Percentiles rank a stretch among this genome's conserved stretches.
Evolutionary conservation across 768 basidiomycete genomes (phyloP).

Genomic region (Gloeopeniophorella convolvens): DNA sequence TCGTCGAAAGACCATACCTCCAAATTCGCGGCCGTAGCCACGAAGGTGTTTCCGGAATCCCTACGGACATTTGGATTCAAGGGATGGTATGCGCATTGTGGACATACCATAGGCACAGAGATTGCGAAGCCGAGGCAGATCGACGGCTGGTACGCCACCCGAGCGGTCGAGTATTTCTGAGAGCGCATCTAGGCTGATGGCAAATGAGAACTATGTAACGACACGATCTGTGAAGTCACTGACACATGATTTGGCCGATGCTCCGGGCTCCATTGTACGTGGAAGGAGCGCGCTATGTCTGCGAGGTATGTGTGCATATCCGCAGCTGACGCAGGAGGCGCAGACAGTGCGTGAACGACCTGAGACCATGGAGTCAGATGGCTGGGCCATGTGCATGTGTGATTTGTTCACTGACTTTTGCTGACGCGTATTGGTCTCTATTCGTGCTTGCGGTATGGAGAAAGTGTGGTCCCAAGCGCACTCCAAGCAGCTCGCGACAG

Average conservation of each 20-base stretch:
- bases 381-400: too few species aligned
- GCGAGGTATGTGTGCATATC: constrained; percentile 51
- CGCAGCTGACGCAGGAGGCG: constrained; percentile 48
- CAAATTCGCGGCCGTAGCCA: constrained; percentile 75
- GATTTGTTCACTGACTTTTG: constrained; percentile 31
- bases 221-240: constrained; percentile 19
- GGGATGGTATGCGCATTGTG: constrained; percentile 4
- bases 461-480: constrained; percentile 54
- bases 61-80: constrained; percentile 30
- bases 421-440: constrained; percentile 48
- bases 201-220: constrained; percentile 11
- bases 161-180: constrained; percentile 56
- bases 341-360: constrained; percentile 46
- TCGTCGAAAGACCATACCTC: constrained; percentile 46
- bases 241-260: constrained; percentile 57
- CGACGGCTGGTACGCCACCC: constrained; percentile 41
- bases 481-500: constrained; percentile 48
- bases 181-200: constrained; percentile 43
- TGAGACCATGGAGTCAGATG: constrained; percentile 23
- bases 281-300: constrained; percentile 45
- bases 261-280: constrained; percentile 57
- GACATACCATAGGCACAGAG: constrained; percentile 58
- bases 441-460: constrained; percentile 44
- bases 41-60: constrained; percentile 64
- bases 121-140: constrained; percentile 47